Percentiles rank a stretch among this genome's conserved stretches.
Conservation (phyloP, 2,329 filamentous ascomycete species). For the Penicillium griseofulvum region DNA sequence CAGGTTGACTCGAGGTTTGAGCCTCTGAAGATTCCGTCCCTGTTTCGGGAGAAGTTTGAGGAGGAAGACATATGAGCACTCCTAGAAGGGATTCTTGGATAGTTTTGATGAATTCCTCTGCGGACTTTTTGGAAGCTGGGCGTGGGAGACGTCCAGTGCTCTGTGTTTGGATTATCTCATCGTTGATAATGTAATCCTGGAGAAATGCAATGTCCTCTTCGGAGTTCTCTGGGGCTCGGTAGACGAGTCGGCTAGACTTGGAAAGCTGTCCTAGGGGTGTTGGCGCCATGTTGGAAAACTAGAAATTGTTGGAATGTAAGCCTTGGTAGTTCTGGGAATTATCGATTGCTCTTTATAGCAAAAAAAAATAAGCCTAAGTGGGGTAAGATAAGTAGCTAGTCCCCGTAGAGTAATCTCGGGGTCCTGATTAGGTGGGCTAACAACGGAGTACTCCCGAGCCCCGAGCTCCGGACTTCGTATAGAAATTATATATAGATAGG, state of each 20-base stretch:
- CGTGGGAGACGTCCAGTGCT: background rate
- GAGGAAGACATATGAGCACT: conserved; percentile 3
- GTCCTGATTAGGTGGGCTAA: background rate
- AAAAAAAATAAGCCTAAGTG: background rate
- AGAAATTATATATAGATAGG: too few species aligned
- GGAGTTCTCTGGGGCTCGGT: conserved; percentile 12
- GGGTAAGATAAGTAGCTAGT: background rate
- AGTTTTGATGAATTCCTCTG: background rate
- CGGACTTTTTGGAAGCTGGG: background rate
- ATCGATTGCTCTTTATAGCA: background rate
- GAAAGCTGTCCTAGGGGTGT: background rate
- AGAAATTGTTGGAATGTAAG: background rate
- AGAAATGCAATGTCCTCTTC: conserved; percentile 14
- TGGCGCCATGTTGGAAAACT: background rate
- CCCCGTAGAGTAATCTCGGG: background rate
- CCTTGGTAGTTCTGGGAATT: background rate
- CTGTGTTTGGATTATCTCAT: background rate
- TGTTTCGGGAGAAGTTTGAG: background rate
- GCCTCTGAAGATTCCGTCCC: background rate
- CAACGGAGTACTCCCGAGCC: too few species aligned
- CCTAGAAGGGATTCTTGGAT: background rate
- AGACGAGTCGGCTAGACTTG: conserved; percentile 10
- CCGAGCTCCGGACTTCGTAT: too few species aligned
- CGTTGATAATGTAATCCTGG: conserved; percentile 3
- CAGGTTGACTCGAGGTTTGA: background rate